phyloP scores from a whole-genome alignment of 495 filamentous ascomycete species.

The Hyphodiscus hymeniophilus region DNA sequence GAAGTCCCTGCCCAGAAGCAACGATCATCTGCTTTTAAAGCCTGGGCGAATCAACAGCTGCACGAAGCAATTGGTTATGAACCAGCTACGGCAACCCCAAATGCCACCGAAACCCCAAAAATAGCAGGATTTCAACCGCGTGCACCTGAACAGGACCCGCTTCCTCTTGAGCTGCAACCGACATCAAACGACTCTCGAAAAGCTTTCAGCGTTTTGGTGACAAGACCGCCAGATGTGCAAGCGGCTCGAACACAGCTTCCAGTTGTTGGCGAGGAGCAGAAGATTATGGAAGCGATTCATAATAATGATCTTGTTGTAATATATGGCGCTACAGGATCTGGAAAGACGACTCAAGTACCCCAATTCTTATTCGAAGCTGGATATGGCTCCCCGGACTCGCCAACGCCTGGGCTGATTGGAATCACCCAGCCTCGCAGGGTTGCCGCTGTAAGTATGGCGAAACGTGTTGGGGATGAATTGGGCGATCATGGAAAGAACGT shows the following conservation, averaged over 20 bases:
- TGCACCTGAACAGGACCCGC: conserved; percentile 61
- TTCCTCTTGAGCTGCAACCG: conserved; percentile 64
- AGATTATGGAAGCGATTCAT: conserved; percentile 96
- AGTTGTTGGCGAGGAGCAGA: conserved; percentile 90
- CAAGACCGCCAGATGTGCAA: conserved; percentile 66
- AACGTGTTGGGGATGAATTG: conserved; percentile 79
- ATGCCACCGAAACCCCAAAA: conserved; percentile 33
- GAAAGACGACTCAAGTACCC: conserved; percentile 94
- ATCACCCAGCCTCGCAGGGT: conserved; percentile 92
- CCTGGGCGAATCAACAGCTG: conserved; percentile 80
- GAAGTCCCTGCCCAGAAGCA: conserved; percentile 28
- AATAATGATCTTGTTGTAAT: conserved; percentile 81
- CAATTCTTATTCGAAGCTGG: conserved; percentile 94
- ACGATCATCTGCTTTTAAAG: conserved; percentile 72
- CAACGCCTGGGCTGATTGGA: conserved; percentile 85
- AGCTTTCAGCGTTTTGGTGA: conserved; percentile 66
- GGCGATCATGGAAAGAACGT: conserved; percentile 61
- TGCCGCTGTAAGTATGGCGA: conserved; percentile 91
- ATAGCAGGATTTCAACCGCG: conserved; percentile 48
- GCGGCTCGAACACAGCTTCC: conserved; percentile 70
- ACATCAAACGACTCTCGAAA: conserved; percentile 58
- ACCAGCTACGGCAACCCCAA: conserved; percentile 24
- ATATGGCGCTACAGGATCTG: conserved; percentile 93
- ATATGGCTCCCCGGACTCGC: conserved; percentile 68
- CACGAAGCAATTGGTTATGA: conserved; percentile 59